These are phyloP conservation scores for Trichoderma cornu-damae DNA, from an alignment of 2,329 filamentous ascomycete species.

Conservation along the genomic window DNA sequence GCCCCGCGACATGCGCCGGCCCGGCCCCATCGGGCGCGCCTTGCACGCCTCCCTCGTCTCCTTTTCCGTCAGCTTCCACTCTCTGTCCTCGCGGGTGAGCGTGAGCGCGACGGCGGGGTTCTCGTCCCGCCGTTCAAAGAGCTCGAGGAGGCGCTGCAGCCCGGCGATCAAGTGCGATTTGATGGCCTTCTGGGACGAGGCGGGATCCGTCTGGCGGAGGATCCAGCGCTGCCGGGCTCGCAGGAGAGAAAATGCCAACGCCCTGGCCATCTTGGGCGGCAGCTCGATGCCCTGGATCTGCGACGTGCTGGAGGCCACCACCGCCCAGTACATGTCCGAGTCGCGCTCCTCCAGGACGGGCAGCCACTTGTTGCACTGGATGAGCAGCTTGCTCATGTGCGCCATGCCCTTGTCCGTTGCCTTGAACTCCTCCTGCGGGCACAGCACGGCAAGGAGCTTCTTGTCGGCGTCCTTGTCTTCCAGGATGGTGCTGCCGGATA, in stretches of 20 bases:
- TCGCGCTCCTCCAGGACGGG: not conserved
- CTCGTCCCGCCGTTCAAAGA: not conserved
- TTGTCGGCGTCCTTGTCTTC: not conserved
- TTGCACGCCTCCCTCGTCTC: constrained; percentile 8
- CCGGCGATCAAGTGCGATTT: constrained; percentile 5
- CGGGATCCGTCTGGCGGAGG: not conserved
- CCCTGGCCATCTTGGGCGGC: not conserved
- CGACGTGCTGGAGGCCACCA: not conserved
- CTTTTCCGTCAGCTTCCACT: constrained; percentile 8
- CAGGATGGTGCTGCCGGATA: not conserved
- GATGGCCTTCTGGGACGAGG: not conserved
- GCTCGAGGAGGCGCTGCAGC: constrained; percentile 15
- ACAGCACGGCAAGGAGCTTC: constrained; percentile 3
- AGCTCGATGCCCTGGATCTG: not conserved
- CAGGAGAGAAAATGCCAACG: constrained; percentile 15
- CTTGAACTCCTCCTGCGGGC: not conserved
- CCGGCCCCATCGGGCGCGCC: constrained; percentile 14
- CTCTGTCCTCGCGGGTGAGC: not conserved
- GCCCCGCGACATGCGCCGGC: constrained; percentile 12
- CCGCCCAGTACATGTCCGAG: not conserved
- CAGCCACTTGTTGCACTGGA: constrained; percentile 12
- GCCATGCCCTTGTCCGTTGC: not conserved
- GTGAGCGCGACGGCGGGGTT: too few relatives aligned
- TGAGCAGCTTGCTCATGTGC: not conserved
- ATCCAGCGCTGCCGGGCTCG: constrained; percentile 20